Evolutionary conservation across 495 filamentous ascomycete genomes (phyloP), one percentile per base, ranked within the genome.

Genomic region (Neurospora africana): DNA sequence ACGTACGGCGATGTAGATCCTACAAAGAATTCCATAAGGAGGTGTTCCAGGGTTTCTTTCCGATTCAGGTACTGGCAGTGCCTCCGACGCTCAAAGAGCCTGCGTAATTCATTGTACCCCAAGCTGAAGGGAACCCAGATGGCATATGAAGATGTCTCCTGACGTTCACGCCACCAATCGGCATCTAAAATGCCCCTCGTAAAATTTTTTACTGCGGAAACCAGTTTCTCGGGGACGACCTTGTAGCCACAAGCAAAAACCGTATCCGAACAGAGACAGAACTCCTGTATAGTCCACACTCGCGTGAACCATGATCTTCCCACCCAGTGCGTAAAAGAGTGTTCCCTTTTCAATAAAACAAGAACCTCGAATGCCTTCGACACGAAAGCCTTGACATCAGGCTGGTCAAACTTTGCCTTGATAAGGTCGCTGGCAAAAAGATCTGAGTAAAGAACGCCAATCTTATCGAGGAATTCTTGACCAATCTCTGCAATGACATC

Each of bases 241-340:
- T 72, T 65, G 36, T 35, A 40, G 15, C 75, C 75, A 65, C 75
- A 76, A 5, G 71, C 72, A 40, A 80, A 77, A 4, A 78, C 47
- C 72, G 76, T 78, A 37, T 77, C 74, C 53, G 41, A 13, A 21
- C 76, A 70, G 17, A 80, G 72, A 17, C 74, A 72, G 69, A 78
- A 77, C 41, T 78, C 76, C 44, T 81, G 80, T 8, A 80, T 74
- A 68, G 79, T 74, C 78, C 78, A 82, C 9, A 76, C 76, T 2
- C 80, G 72, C 11, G 37, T 53, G 71, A 81, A 82, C 79, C 80
- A 82, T 6, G 47, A 4, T 30, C 47, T 58, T 27, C 17, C 0
- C 11, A 1, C 2, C 47, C 47, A 58, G 47, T 5, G 21, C 10
- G 0, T 13, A 27, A 5, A 53, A 7, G 0, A 53, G 10, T 1